phyloP scores from a whole-genome alignment of 331 rosid species.

The Phaseolus coccineus region DNA sequence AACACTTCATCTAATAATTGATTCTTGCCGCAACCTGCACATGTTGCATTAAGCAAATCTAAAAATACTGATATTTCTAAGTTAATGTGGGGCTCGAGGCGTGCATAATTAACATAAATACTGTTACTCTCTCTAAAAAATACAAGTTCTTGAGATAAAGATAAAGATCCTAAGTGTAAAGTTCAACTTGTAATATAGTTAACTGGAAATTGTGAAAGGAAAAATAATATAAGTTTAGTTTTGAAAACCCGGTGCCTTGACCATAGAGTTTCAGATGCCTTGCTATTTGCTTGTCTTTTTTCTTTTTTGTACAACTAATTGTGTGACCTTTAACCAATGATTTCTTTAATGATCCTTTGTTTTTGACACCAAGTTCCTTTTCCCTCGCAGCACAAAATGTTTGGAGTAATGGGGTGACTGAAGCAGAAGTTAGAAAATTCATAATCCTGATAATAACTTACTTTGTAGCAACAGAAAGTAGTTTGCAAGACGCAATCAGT shows the following conservation, averaged over 20 bases:
- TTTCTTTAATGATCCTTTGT: background rate
- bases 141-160: background rate
- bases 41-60: conserved; percentile 1
- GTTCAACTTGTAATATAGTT: conserved; percentile 2
- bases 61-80: conserved; percentile 5
- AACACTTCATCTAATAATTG: background rate
- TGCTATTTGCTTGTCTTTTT: background rate
- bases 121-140: background rate
- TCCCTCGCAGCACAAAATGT: conserved; percentile 1
- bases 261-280: background rate
- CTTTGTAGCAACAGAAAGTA: too few relatives aligned
- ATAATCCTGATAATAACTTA: too few relatives aligned
- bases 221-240: background rate
- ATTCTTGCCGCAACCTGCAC: conserved; percentile 7
- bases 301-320: background rate
- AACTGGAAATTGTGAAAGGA: background rate
- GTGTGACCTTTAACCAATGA: background rate
- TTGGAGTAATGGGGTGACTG: background rate
- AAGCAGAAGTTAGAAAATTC: too few relatives aligned
- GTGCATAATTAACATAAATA: background rate
- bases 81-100: background rate
- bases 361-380: background rate
- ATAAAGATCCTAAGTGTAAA: conserved; percentile 16
- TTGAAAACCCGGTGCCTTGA: background rate
- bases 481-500: too few relatives aligned